Evolutionary conservation across 805 yeast species (phyloP), one percentile per base, ranked within the genome.

Genomic region (Wickerhamomyces bovis): DNA sequence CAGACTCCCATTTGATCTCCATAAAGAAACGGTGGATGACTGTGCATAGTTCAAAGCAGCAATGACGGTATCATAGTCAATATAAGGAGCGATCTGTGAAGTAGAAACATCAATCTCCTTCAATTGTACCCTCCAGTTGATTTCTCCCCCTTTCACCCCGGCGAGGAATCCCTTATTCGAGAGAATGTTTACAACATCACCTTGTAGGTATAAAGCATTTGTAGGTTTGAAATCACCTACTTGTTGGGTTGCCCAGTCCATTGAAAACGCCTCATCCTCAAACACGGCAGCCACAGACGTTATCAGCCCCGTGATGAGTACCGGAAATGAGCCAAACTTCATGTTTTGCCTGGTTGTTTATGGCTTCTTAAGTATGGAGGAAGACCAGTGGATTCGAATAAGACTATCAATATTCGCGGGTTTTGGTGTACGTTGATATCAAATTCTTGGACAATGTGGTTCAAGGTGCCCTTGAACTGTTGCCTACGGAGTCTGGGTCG

Each of bases 171-270:
- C 44, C 22, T 53, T 47, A 2, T 58, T 53, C 2, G 70, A 60
- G 4, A 69, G 39, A 7, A 68, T 47, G 18, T 65, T 48, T 19
- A 65, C 39, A 13, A 50, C 48, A 1, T 55, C 49, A 13, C 53
- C 43, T 26, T 42, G 41, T 48, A 55, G 48, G 7, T 53, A 36
- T 1, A 58, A 41, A 18, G 55, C 51, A 31, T 54, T 54, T 2
- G 38, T 36, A 2, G 23, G 56, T 18, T 54, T 45, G 41, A 73
- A 65, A 7, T 57, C 53, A 1, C 83, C 83, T 25, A 76, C 60
- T 43, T 70, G 72, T 26, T 66, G 67, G 9, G 70, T 59, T 41
- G 77, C 73, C 83, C 83, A 80, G 53, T 81, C 87, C 30, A 67
- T 66, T 16, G 62, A 62, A 56, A 73, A 77, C 0, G 82, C 80